Percentiles rank a stretch among this genome's conserved stretches.
These are phyloP conservation scores for Waltergamsia citrina DNA, from an alignment of 2,329 filamentous ascomycete species.

Conservation along the genomic window DNA sequence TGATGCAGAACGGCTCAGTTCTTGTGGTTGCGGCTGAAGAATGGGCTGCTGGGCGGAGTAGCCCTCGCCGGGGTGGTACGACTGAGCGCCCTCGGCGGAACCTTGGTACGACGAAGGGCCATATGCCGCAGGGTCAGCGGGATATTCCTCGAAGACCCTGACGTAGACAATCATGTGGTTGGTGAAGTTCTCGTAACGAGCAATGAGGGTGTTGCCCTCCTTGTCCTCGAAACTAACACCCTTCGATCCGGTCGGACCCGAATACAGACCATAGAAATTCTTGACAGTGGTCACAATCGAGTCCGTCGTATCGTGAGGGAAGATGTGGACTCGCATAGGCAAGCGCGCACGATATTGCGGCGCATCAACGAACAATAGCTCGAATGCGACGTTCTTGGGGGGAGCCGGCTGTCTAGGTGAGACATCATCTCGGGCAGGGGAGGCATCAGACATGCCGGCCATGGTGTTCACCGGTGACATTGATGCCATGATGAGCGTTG, in stretches of 20 bases:
- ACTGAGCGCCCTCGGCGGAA: slow-evolving; percentile 38
- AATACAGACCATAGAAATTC: slow-evolving; percentile 97
- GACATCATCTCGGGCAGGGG: slow-evolving; percentile 31
- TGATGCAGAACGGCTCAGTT: slow-evolving; percentile 41
- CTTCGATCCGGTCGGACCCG: slow-evolving; percentile 56
- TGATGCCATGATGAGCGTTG: slow-evolving; percentile 29
- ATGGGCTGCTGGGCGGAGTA: slow-evolving; percentile 32
- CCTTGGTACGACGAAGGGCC: slow-evolving; percentile 42
- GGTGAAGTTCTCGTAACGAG: slow-evolving; percentile 89
- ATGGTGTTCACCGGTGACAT: slow-evolving; percentile 31
- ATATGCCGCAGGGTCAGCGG: slow-evolving; percentile 32
- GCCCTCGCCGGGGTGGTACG: slow-evolving; percentile 43
- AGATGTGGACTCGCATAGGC: slow-evolving; percentile 85
- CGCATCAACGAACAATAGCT: slow-evolving; percentile 60
- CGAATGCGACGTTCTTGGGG: slow-evolving; percentile 71
- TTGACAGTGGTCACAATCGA: slow-evolving; percentile 97
- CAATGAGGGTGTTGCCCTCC: slow-evolving; percentile 82
- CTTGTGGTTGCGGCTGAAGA: not conserved
- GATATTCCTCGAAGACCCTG: slow-evolving; percentile 61
- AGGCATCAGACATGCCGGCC: slow-evolving; percentile 20
- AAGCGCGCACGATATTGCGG: slow-evolving; percentile 64
- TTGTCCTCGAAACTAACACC: slow-evolving; percentile 95
- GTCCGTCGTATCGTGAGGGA: slow-evolving; percentile 90
- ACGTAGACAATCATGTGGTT: slow-evolving; percentile 93
- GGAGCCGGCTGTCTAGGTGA: slow-evolving; percentile 36